These are phyloP conservation scores for Isochrysis galbana DNA, from an alignment of 78 protist genomes.

Conservation along the genomic window DNA sequence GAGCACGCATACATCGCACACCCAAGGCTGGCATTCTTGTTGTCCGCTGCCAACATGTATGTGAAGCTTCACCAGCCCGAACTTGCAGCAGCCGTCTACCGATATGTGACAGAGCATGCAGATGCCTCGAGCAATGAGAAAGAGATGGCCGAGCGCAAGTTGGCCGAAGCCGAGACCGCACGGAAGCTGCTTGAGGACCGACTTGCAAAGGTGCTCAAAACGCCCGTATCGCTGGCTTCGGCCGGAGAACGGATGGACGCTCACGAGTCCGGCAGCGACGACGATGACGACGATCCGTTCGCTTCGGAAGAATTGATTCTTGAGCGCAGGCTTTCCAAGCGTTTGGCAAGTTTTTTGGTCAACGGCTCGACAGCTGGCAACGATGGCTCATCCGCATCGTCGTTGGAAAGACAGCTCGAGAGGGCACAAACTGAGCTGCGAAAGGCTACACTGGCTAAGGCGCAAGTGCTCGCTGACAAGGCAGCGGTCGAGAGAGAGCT, in stretches of 20 bases:
- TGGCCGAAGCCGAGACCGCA: not conserved
- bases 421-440: not conserved
- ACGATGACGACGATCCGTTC: not conserved
- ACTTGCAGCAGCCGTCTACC: not conserved
- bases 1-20: not conserved
- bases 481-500: not conserved
- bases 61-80: not conserved
- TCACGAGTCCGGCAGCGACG: not conserved
- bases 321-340: not conserved
- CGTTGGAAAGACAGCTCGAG: not conserved
- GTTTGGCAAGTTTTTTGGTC: too few species aligned
- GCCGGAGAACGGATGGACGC: too few species aligned
- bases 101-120: not conserved
- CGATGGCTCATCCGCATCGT: too few species aligned
- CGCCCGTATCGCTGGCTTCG: too few species aligned
- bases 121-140: not conserved
- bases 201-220: too few species aligned
- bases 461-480: not conserved
- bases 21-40: not conserved
- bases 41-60: not conserved
- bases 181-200: not conserved
- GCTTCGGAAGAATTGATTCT: not conserved
- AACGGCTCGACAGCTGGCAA: too few species aligned
- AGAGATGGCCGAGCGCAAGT: not conserved
- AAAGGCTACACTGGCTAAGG: not conserved